Evolutionary conservation across 495 filamentous ascomycete genomes (phyloP).

Genomic region (Wilcoxina mikolae): DNA sequence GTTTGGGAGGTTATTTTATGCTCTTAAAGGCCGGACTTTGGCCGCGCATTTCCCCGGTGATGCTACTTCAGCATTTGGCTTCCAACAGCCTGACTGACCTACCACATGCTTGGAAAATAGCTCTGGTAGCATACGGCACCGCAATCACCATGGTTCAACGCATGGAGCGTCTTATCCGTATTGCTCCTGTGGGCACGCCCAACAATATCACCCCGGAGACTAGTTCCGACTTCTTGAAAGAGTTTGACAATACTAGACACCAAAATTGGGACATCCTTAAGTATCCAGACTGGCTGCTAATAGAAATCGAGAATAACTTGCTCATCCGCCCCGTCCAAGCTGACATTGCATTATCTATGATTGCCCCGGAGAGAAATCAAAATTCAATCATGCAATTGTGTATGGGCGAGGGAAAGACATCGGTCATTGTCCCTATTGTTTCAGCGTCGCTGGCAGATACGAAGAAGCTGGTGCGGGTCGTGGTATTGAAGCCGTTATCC

Average conservation of each 20-base stretch:
- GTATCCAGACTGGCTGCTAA: conserved; percentile 43
- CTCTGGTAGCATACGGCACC: conserved; percentile 30
- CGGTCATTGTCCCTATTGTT: conserved; percentile 53
- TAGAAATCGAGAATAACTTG: conserved; percentile 51
- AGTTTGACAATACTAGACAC: conserved; percentile 40
- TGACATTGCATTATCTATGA: conserved; percentile 45
- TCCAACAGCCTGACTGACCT: conserved; percentile 12
- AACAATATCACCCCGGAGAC: no score
- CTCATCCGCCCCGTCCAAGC: conserved; percentile 49
- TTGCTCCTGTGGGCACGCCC: conserved; percentile 13
- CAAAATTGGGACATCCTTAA: conserved; percentile 37
- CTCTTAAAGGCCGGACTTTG: conserved; percentile 12
- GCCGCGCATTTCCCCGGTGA: conserved; percentile 14
- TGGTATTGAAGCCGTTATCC: conserved; percentile 49
- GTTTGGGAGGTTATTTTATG: not conserved
- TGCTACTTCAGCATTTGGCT: conserved; percentile 12
- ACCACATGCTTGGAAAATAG: conserved; percentile 17
- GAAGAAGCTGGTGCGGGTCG: conserved; percentile 38
- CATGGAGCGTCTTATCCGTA: conserved; percentile 25
- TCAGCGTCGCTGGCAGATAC: conserved; percentile 42
- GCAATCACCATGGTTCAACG: conserved; percentile 32
- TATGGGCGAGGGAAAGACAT: conserved; percentile 64
- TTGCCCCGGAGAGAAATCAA: conserved; percentile 29
- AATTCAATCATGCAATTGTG: conserved; percentile 55
- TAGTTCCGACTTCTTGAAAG: conserved; percentile 38